Evolutionary conservation across 345 rosid species (phyloP).

Genomic region (Lenwebbia sp.): DNA sequence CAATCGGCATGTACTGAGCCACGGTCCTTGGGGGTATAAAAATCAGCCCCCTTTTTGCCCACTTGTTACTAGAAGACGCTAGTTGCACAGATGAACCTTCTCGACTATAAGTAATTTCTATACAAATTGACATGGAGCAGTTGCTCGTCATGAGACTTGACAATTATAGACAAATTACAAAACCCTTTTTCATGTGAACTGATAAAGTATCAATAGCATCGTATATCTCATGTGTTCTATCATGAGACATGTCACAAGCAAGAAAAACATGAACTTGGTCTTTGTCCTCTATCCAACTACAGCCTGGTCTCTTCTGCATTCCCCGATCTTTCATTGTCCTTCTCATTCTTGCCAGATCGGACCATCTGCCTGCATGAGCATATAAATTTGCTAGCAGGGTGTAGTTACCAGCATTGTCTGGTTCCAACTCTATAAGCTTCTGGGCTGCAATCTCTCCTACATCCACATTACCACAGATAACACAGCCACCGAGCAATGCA

Average conservation of each 20-base stretch:
- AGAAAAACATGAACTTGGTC: constrained; percentile 32
- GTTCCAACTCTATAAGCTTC: constrained; percentile 29
- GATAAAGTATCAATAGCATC: constrained; percentile 27
- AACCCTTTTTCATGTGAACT: constrained; percentile 20
- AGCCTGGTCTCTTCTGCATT: constrained; percentile 44
- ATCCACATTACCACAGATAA: constrained; percentile 26
- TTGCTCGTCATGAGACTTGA: not conserved
- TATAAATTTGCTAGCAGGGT: constrained; percentile 39
- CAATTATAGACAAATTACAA: not conserved
- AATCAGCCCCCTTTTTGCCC: not conserved
- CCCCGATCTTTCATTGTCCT: constrained; percentile 19
- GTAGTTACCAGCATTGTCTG: constrained; percentile 33
- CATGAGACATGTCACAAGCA: constrained; percentile 33
- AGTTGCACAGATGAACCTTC: not conserved
- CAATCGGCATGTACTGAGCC: constrained; percentile 58
- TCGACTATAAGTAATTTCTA: not conserved
- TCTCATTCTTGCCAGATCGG: constrained; percentile 23
- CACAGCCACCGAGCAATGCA: constrained; percentile 36
- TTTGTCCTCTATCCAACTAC: constrained; percentile 39
- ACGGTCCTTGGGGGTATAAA: not conserved
- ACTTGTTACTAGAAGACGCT: not conserved
- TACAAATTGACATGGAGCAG: not conserved
- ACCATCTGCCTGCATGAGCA: constrained; percentile 45
- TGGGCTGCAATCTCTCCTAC: constrained; percentile 37
- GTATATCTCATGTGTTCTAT: constrained; percentile 25